Conservation (phyloP, 2,329 filamentous ascomycete genomes). For the Colletotrichum sp. region DNA sequence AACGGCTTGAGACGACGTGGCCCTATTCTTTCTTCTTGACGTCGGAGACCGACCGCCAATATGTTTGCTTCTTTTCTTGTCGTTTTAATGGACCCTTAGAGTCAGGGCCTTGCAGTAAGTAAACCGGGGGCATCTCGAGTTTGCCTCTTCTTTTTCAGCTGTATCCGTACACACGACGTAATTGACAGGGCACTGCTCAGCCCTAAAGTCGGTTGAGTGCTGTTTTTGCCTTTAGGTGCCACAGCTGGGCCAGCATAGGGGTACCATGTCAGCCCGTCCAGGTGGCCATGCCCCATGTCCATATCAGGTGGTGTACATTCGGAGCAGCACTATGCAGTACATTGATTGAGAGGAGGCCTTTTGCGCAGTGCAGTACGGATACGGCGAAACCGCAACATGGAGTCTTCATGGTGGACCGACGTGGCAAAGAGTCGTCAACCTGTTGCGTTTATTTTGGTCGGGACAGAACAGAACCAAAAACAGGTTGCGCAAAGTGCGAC, state of each 20-base stretch:
- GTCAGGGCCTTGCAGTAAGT: not conserved
- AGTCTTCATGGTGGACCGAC: not conserved
- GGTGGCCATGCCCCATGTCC: not conserved
- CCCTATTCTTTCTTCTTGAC: not conserved
- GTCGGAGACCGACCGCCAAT: not conserved
- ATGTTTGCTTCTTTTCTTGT: not conserved
- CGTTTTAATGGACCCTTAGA: not conserved
- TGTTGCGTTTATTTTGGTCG: not conserved
- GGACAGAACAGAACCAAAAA: not conserved
- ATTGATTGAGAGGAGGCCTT: not conserved
- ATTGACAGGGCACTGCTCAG: slow-evolving; percentile 5
- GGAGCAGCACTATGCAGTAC: not conserved
- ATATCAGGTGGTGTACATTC: not conserved
- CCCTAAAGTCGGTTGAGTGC: slow-evolving; percentile 8
- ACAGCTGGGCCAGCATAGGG: not conserved
- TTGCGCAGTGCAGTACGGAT: not conserved
- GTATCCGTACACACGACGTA: not conserved
- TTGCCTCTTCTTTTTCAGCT: not conserved
- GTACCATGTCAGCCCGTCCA: not conserved
- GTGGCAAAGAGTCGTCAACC: slow-evolving; percentile 12
- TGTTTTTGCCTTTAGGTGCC: not conserved
- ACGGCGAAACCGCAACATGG: not conserved
- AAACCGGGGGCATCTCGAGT: not conserved
- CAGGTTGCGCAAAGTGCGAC: not conserved
- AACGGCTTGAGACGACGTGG: not conserved